Base-by-base conservation (phyloP, 805 yeast genomes). In the Candida parachauliodes region DNA sequence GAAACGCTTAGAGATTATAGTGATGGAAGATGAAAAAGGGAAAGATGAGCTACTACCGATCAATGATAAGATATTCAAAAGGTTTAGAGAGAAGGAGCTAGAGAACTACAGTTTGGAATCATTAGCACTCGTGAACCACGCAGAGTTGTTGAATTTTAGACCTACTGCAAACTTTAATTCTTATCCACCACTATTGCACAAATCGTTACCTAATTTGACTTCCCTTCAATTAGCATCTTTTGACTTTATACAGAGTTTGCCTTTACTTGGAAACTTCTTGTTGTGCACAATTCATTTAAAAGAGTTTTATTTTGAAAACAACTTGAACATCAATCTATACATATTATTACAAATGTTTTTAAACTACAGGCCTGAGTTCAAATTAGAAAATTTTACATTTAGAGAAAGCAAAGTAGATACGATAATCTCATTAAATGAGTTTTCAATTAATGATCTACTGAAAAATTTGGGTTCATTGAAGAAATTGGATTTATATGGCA, bases 401-500 rank as follows among this genome's bases (percentile, higher is more conserved):
- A 53, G 74, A 23, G 71, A 67, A 39, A 47, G 44, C 24, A 36
- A 39, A 1, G 48, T 49, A 5, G 44, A 40, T 3, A 37, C 46
- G 2, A 48, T 58, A 3, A 46, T 52, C 7, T 55, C 53, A 28
- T 39, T 67, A 24, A 49, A 48, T 21, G 65, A 63, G 31, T 51
- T 65, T 31, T 32, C 37, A 7, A 31, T 44, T 0, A 33, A 34
- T 4, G 62, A 59, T 30, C 56, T 32, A 39, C 66, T 7, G 32
- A 43, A 14, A 28, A 36, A 4, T 42, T 68, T n/a, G 18, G 37
- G 20, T 14, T 5, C 7, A 19, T 16, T 34, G 24, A n/a, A 14
- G 3, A 42, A 45, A 4, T 51, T 67, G n/a, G 74, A 57, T 31
- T 62, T 73, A 32, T 68, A 66, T 31, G 58, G 57, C 28, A 60